These are phyloP conservation scores for Anacardium occidentale DNA, from an alignment of 345 rosid species.

Conservation along the genomic window DNA sequence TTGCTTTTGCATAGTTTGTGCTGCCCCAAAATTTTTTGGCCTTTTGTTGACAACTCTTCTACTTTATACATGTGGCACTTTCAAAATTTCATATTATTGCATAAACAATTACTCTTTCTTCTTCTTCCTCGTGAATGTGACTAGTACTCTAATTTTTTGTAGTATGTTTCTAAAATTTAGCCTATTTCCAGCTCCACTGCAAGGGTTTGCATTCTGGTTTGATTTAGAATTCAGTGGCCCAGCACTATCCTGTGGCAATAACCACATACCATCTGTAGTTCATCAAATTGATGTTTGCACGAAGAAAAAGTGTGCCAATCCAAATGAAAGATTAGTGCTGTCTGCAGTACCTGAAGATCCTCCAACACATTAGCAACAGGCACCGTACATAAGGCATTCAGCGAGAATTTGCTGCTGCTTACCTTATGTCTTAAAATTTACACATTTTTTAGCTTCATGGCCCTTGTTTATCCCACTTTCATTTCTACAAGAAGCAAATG, in stretches of 20 bases:
- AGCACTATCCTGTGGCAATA: slow-evolving; percentile 42
- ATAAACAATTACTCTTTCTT: too few species aligned
- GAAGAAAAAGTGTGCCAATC: slow-evolving; percentile 66
- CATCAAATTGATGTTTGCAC: slow-evolving; percentile 49
- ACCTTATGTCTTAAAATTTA: neutral
- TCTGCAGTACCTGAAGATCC: slow-evolving; percentile 95
- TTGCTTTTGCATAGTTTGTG: too few species aligned
- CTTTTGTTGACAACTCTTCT: too few species aligned
- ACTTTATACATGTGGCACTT: too few species aligned
- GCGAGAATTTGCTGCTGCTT: slow-evolving; percentile 3
- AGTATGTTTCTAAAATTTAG: slow-evolving; percentile 16
- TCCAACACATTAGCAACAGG: slow-evolving; percentile 99
- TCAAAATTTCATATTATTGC: too few species aligned
- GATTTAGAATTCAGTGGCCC: slow-evolving; percentile 80
- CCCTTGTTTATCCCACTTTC: neutral
- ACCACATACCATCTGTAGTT: slow-evolving; percentile 28
- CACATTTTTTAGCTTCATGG: neutral
- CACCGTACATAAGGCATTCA: slow-evolving; percentile 22
- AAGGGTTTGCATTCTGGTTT: slow-evolving; percentile 99
- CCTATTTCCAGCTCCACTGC: slow-evolving; percentile 76
- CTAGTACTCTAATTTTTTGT: neutral
- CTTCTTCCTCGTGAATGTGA: too few species aligned
- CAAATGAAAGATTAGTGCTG: slow-evolving; percentile 62
- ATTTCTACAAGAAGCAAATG: too few species aligned
- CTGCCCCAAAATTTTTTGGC: too few species aligned